Evolutionary conservation across 768 basidiomycete species (phyloP).

Genomic region (Lactarius deliciosus): DNA sequence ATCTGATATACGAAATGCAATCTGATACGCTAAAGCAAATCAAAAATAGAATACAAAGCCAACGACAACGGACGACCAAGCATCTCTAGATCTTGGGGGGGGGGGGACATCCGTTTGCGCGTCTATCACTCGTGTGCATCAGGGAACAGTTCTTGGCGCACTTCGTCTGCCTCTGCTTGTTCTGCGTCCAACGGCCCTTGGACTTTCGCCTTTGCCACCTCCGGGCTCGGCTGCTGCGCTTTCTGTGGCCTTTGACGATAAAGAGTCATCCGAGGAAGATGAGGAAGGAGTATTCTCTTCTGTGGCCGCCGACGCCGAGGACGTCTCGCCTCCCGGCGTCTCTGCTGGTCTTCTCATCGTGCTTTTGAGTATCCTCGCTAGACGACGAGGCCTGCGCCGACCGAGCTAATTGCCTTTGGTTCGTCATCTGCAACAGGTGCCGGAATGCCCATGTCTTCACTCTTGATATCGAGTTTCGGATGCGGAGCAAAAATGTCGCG

Average conservation of each 20-base stretch:
- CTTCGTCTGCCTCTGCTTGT: slow-evolving; percentile 39
- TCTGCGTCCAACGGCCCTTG: slow-evolving; percentile 36
- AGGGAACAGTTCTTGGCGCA: slow-evolving; percentile 41
- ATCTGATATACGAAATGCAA: slow-evolving; percentile 2
- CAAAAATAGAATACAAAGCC: slow-evolving; percentile 9
- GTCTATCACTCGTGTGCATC: slow-evolving; percentile 24
- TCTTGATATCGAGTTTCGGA: slow-evolving; percentile 49
- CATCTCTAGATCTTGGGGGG: neutral
- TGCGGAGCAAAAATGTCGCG: slow-evolving; percentile 66
- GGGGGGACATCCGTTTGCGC: neutral
- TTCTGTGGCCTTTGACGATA: neutral
- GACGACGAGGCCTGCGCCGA: slow-evolving; percentile 4
- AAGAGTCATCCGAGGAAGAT: neutral
- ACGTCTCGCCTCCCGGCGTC: slow-evolving; percentile 7
- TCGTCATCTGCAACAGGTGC: slow-evolving; percentile 13
- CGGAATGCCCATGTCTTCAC: slow-evolving; percentile 33
- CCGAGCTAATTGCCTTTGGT: slow-evolving; percentile 17
- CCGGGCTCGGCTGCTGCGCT: neutral
- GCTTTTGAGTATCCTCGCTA: neutral
- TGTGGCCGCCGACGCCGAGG: slow-evolving; percentile 6
- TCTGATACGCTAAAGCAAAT: slow-evolving; percentile 18
- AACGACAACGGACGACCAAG: neutral
- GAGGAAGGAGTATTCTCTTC: neutral
- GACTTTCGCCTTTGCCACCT: slow-evolving; percentile 19
- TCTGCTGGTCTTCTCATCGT: slow-evolving; percentile 14